Percentiles rank a stretch among this genome's conserved stretches.
phyloP scores from a whole-genome alignment of 495 filamentous ascomycete species.

The Amorphotheca resinae region DNA sequence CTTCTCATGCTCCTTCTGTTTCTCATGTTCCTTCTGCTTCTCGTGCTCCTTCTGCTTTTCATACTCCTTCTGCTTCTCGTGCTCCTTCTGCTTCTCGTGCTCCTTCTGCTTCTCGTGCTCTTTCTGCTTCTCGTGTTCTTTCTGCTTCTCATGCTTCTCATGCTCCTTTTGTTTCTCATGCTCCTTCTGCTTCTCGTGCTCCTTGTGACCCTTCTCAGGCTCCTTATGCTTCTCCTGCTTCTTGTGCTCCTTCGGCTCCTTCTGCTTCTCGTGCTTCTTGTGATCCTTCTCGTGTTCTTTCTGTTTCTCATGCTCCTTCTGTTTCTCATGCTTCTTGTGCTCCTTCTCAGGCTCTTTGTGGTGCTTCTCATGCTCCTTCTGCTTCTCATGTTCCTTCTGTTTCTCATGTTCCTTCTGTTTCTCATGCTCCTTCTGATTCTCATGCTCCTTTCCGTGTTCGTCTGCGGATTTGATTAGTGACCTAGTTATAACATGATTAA shows the following conservation, averaged over 20 bases:
- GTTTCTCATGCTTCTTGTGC: too few relatives aligned
- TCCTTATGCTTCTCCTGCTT: background rate
- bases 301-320: background rate
- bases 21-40: background rate
- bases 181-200: background rate
- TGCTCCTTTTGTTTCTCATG: background rate
- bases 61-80: background rate
- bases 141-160: background rate
- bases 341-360: background rate
- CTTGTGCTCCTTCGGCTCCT: background rate
- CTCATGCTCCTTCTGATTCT: too few relatives aligned
- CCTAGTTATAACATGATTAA: too few relatives aligned
- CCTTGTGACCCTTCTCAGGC: background rate
- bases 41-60: background rate
- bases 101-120: background rate
- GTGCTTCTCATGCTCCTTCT: background rate
- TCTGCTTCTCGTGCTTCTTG: background rate
- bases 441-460: too few relatives aligned
- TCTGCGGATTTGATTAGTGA: too few relatives aligned
- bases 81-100: background rate
- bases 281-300: background rate
- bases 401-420: too few relatives aligned
- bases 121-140: background rate
- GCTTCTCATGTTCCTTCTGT: too few relatives aligned
- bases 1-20: background rate